phyloP scores from a whole-genome alignment of 805 yeast genomes.

The Zygotorulaspora danielsina region DNA sequence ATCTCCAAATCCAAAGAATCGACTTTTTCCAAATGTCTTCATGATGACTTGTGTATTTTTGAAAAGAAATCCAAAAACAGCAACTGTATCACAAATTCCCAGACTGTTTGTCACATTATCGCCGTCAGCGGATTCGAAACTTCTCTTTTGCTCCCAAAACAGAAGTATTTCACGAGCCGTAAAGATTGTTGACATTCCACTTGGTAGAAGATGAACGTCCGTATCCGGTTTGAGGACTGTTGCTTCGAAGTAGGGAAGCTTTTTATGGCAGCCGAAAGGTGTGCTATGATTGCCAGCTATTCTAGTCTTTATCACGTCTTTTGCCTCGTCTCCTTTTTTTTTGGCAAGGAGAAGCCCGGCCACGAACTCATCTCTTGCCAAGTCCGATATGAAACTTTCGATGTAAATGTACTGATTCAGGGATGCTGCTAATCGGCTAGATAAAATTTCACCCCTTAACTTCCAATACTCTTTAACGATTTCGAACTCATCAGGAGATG shows the following conservation, averaged over 20 bases:
- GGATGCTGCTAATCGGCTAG: conserved; percentile 15
- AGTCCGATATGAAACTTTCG: neutral
- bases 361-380: neutral
- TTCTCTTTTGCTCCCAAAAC: conserved; percentile 8
- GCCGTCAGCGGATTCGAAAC: neutral
- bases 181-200: conserved; percentile 88
- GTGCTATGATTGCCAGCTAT: conserved; percentile 14
- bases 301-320: conserved; percentile 11
- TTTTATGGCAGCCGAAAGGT: conserved; percentile 9
- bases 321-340: conserved; percentile 9
- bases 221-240: conserved; percentile 28
- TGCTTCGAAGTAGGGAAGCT: conserved; percentile 37
- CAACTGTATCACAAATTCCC: conserved; percentile 36
- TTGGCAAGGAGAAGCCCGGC: conserved; percentile 1
- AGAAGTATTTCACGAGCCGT: conserved; percentile 52
- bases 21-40: conserved; percentile 75
- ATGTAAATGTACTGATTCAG: conserved; percentile 2
- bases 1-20: conserved; percentile 79
- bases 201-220: conserved; percentile 72
- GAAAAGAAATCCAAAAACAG: conserved; percentile 90
- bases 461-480: conserved; percentile 89
- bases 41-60: conserved; percentile 82
- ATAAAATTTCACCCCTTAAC: conserved; percentile 22
- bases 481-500: conserved; percentile 54
- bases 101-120: neutral